Base-by-base conservation (phyloP, 1,284 basidiomycete genomes). In the Amylostereum chailletii region DNA sequence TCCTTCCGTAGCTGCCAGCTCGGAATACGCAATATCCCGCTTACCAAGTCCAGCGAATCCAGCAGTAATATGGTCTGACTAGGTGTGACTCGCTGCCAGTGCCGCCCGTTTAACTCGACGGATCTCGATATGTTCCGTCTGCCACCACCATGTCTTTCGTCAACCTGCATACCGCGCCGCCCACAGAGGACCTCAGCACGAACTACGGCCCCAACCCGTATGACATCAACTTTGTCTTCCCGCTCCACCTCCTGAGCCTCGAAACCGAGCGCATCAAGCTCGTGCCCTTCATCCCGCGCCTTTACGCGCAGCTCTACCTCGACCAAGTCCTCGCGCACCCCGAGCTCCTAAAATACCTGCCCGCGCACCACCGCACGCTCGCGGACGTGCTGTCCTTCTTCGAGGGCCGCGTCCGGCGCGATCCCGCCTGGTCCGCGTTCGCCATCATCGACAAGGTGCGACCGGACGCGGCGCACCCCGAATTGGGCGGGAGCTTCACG, bases 361-460 rank as follows among this genome's bases (percentile, higher is more conserved):
- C 73, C 0, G 68, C 27, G 6, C 10, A 9, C 7, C 42, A 26
- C 6, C 29, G 27, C 27, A 43, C 42, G 9, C 42, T 43, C 27
- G 42, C 69, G 48, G 71, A 72, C 2, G 71, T 72, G 4, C 72
- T 66, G 47, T 40, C 52, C 27, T 61, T 43, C 42, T 27, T 43
- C 42, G 42, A 43, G 42, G 27, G 42, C 11, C 29, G 6, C 48
- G 57, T 76, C 41, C 63, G 57, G 1, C 58, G 59, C 6, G 53
- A 68, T 51, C 63, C 65, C 3, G 61, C 56, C 2, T 59, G 55
- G 31, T 11, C 69, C 34, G 56, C 77, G 4, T 77, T 79, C 59
- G 71, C 72, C 32, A 63, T 75, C 32, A 66, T 75, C 57, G 76
- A 79, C 60, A 76, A 72, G 53, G n/a, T 27, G 69, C 70, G 54